Base-by-base conservation (phyloP, 2,329 filamentous ascomycete genomes). In the Fusarium annulatum region DNA sequence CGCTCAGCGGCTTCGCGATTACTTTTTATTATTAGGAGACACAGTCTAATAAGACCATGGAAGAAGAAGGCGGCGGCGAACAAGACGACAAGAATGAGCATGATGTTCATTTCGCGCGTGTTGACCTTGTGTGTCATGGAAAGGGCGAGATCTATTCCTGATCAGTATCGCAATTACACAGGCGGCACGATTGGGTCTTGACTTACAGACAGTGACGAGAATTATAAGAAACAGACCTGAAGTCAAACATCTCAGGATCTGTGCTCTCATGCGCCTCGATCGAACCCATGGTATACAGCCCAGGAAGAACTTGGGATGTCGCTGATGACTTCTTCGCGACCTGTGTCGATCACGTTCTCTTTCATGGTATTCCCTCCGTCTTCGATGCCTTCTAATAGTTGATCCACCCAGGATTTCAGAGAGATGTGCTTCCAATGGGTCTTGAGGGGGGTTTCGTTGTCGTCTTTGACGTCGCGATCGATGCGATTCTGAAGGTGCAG, bases 81-180 rank as follows among this genome's bases (percentile, higher is more conserved):
- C 58, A 97, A 83, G 64, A 97, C 91, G 72, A 95, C 86, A 60
- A 97, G 87, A 64, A 97, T 91, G 67, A 97, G 87, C 60, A 97
- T 86, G 67, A 97, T 89, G 77, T 94, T 93, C 78, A 97, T 92
- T 81, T 94, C 92, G 80, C 89, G 89, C 46, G 88, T 89, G 57
- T 88, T 85, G 68, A 90, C 86, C 45, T 88, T 88, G 69, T 89
- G 86, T 7, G 92, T 91, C 49, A 95, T 85, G 26, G 91, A 89
- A 49, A 97, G 88, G 9, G 89, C 89, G 72, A 97, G 88, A 80
- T 96, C 94, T 96, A 56, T 45, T 15, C 10, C 36, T 18, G 10
- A 38, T 74, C 33, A 76, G 66, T 39, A 49, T 51, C 55, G 6
- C 26, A 42, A 26, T 57, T 63, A 53, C 30, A 7, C 7, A 16